Evolutionary conservation across 1,284 basidiomycete species (phyloP).

Genomic region (Cryptococcus depauperatus): DNA sequence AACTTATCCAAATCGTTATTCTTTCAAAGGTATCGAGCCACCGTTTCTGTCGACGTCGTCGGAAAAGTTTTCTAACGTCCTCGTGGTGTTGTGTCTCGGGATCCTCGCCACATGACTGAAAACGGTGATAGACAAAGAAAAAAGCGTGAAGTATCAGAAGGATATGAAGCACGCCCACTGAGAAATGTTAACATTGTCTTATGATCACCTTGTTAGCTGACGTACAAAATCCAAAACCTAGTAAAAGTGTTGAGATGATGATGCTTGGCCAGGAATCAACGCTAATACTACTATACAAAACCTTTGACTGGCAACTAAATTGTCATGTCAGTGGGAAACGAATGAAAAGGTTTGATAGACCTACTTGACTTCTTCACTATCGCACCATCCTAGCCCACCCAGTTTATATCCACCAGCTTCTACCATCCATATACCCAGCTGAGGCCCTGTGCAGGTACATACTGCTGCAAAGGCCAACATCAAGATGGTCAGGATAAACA

Average conservation of each 20-base stretch:
- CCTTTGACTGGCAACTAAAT: background rate
- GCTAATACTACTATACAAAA: background rate
- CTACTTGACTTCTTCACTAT: conserved; percentile 5
- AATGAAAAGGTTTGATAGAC: background rate
- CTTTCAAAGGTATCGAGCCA: too few species aligned
- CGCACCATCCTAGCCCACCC: conserved; percentile 12
- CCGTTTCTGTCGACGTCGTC: too few species aligned
- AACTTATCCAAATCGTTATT: conserved; percentile 6
- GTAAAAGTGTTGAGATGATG: conserved; percentile 7
- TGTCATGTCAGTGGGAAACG: background rate
- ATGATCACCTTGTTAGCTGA: background rate
- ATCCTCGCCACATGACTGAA: conserved; percentile 7
- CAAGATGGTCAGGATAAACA: conserved; percentile 6
- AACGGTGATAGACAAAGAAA: conserved; percentile 5
- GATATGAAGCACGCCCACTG: conserved; percentile 10
- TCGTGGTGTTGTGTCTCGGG: conserved; percentile 4
- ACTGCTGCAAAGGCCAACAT: conserved; percentile 5
- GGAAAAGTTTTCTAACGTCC: too few species aligned
- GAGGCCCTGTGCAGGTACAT: conserved; percentile 9
- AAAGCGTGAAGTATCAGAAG: conserved; percentile 4
- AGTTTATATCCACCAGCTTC: conserved; percentile 3
- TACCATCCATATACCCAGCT: conserved; percentile 6
- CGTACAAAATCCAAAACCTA: conserved; percentile 9
- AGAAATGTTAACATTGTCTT: background rate
- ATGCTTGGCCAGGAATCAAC: background rate